Base-by-base conservation (phyloP, 2,329 filamentous ascomycete species). In the Aureobasidium sp. region DNA sequence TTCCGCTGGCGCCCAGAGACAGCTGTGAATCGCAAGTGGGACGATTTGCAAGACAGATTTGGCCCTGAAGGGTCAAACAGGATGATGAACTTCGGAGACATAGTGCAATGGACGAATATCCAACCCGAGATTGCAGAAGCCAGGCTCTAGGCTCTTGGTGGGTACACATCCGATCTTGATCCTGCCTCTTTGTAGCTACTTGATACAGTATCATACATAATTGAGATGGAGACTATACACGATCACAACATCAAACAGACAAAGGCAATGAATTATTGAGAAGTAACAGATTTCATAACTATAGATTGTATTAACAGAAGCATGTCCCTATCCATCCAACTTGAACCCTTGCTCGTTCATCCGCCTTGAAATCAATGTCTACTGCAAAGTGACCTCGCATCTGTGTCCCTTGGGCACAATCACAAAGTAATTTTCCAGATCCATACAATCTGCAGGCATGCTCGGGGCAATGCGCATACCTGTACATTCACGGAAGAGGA, bases 1-100 rank as follows among this genome's bases (percentile, higher is more conserved):
- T 77, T 81, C 64, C 70, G 77, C 47, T 83, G 81, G 81, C 71
- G 81, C 49, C 80, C 81, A 0, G 80, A 82, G 67, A 80, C 74
- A 0, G 79, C 78, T 9, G 68, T 76, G 0, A 62, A 71, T 14
- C 72, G 79, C 37, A 71, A 81, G 63, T 81, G 76, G 78, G 74
- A 73, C 64, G 74, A 78, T 70, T 41, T 60, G 57, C 16, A 59
- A 59, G 34, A 51, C 10, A 36, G 54, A 49, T 59, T 59, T 27
- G 61, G 61, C 13, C 61, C 61, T 36, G 77, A 82, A 62, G 76
- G 72, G 0, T 53, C 59, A 5, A 61, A 61, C 25, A 37, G 59
- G 7, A 61, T 61, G 39, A 61, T 61, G 59, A 42, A 61, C n/a
- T 61, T 61, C 14, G 48, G 48, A 3, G 48, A 61, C 41, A 51